Base-by-base conservation (phyloP, 495 filamentous ascomycete genomes). In the Saxophila tyrrhenica region DNA sequence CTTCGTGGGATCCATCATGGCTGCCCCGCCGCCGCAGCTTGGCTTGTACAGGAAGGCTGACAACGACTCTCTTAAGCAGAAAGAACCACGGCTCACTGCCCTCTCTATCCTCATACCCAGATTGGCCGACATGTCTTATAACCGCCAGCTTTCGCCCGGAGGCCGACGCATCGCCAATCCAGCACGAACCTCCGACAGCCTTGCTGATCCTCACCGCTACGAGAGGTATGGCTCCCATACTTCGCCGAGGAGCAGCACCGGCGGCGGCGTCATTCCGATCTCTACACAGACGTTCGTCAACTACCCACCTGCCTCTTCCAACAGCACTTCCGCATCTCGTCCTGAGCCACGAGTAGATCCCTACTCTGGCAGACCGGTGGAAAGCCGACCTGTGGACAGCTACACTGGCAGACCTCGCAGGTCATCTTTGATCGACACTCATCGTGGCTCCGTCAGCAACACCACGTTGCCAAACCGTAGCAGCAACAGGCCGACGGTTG, bases 231-330 rank as follows among this genome's bases (percentile, higher is more conserved):
- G 20, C 17, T 54, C 49, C 13, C 54, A 61, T 23, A 24, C 21
- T 20, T 50, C 49, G 20, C 55, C 58, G 11, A 23, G 54, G 10
- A 51, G 35, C 20, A 57, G 54, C 50, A 47, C 43, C 2, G 52
- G 54, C 55, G 38, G 22, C 17, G 61, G 59, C n/a, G 62, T 64
- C 43, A 60, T 64, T 9, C 62, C 62, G 10, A 55, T 64, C 19
- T 59, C 55, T 0, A 57, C 48, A 17, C 42, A 59, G 24, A 62
- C 62, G 10, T 65, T 48, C 51, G 35, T 58, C 50, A 57, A 23
- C 51, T 24, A 46, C 25, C 50, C 25, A 51, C 46, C 21, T 22
- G 41, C 52, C 39, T 13, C 23, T 21, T 19, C 13, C 25, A 13
- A 22, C 13, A 16, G 20, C 45, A 44, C n/a, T n/a, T n/a, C n/a